These are phyloP conservation scores for Penicillium sclerotigenum DNA, from an alignment of 2,329 filamentous ascomycete genomes.

Conservation along the genomic window DNA sequence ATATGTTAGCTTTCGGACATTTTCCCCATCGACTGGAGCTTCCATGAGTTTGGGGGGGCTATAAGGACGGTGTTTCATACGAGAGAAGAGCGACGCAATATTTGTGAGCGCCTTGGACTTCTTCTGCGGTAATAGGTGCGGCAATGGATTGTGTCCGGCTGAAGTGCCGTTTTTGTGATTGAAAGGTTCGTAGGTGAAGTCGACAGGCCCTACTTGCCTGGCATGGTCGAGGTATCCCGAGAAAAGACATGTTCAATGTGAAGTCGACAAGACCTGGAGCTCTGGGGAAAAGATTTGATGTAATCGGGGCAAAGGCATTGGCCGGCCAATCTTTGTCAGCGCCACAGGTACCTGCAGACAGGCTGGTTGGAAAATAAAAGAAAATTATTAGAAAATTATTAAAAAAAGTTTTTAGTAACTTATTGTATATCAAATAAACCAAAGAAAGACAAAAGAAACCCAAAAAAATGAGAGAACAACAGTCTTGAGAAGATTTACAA, in stretches of 20 bases:
- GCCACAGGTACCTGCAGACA: not conserved
- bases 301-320: conserved; percentile 23
- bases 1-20: not conserved
- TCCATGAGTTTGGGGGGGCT: not conserved
- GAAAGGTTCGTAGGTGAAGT: conserved; percentile 1
- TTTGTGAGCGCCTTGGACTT: conserved; percentile 53
- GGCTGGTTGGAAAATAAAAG: not conserved
- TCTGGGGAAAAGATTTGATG: conserved; percentile 8
- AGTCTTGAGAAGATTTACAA: not conserved
- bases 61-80: conserved; percentile 33
- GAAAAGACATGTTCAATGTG: conserved; percentile 18
- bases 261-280: conserved; percentile 4
- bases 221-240: conserved; percentile 21
- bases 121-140: conserved; percentile 32
- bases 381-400: not conserved
- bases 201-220: conserved; percentile 17
- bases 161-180: conserved; percentile 24
- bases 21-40: not conserved
- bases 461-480: not conserved
- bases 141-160: conserved; percentile 18
- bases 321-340: conserved; percentile 13
- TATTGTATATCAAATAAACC: not conserved
- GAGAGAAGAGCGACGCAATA: conserved; percentile 60
- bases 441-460: not conserved
- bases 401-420: not conserved